Conservation (phyloP, 2,329 filamentous ascomycete species). For the Arthrobotrys megalospora region DNA sequence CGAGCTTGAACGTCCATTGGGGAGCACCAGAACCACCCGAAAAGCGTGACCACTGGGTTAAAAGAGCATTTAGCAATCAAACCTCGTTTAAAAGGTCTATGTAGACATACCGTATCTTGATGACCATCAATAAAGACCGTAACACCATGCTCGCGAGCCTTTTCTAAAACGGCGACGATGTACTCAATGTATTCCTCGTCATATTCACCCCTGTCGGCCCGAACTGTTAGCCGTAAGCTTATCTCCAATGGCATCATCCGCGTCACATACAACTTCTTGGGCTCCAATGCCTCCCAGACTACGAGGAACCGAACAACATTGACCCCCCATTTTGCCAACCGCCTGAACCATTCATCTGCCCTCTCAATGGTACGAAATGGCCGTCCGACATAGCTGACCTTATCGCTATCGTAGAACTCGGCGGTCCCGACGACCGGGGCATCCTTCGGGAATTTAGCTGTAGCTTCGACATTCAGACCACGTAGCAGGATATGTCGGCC, state of each 20-base stretch:
- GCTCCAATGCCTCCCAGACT: conserved; percentile 69
- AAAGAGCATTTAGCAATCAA: not conserved
- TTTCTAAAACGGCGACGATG: conserved; percentile 66
- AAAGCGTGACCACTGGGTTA: conserved; percentile 67
- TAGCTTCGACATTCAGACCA: conserved; percentile 69
- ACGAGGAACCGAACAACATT: conserved; percentile 68
- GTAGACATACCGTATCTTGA: conserved; percentile 67
- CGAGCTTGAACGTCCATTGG: conserved; percentile 69
- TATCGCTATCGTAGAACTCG: conserved; percentile 68
- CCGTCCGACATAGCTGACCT: conserved; percentile 67
- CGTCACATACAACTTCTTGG: conserved; percentile 62
- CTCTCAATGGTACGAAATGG: conserved; percentile 67
- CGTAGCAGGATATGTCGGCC: conserved; percentile 68
- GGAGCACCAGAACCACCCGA: conserved; percentile 69
- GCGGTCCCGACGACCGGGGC: conserved; percentile 68
- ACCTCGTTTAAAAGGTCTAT: not conserved
- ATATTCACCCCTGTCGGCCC: conserved; percentile 62
- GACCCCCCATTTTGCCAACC: conserved; percentile 68
- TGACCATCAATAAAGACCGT: conserved; percentile 69
- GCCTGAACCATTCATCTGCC: conserved; percentile 67
- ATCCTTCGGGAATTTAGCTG: conserved; percentile 68
- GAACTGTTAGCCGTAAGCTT: conserved; percentile 3
- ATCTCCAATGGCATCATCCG: conserved; percentile 15
- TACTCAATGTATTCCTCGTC: conserved; percentile 68
- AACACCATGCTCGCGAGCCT: conserved; percentile 68